Base-by-base conservation (phyloP, 1,139 yeast species). In the Debaryomycetaceae sp. region DNA sequence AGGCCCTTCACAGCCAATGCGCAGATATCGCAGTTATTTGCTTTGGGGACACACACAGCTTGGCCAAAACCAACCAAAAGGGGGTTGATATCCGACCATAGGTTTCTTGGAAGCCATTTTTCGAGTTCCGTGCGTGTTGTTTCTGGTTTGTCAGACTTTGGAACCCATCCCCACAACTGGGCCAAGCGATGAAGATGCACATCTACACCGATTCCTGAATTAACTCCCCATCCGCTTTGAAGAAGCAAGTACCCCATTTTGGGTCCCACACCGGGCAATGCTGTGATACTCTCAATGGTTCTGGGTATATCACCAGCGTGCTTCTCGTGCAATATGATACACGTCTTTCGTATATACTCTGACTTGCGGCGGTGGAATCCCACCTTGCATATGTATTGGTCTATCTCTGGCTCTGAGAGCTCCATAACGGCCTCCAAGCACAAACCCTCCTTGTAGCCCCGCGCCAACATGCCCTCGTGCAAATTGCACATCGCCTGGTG, bases 21-120 rank as follows among this genome's bases (percentile, higher is more conserved):
- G 55, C 97, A 91, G n/a, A 83, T 56, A 54, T 83, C 91, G 62
- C 97, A 91, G 50, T 84, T 76, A 38, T 80, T 68, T 3, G 83
- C 81, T 42, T 84, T 73, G 0, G 97, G 88, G 2, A 83, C 78
- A 60, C 98, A 91, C 2, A 91, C 76, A 1, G 83, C 83, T 62
- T 91, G 99, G 7, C 98, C 98, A 70, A 90, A 91, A 5, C 98
- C 97, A 4, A 91, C 98, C 11, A 91, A 63, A 20, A 86, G 63
- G 0, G 96, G 96, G 58, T 91, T 91, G 27, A 93, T 81, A 45
- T 87, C 95, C 5, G 73, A 68, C 99, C 99, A 91, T 42, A 80
- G 72, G 37, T 79, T 78, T 41, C 58, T 63, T 0, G 96, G 95
- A 9, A 91, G 66, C 95, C 96, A 87, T 24, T 68, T 65, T 57